Base-by-base conservation (phyloP, 768 basidiomycete species). In the Amanita pallidorosea region DNA sequence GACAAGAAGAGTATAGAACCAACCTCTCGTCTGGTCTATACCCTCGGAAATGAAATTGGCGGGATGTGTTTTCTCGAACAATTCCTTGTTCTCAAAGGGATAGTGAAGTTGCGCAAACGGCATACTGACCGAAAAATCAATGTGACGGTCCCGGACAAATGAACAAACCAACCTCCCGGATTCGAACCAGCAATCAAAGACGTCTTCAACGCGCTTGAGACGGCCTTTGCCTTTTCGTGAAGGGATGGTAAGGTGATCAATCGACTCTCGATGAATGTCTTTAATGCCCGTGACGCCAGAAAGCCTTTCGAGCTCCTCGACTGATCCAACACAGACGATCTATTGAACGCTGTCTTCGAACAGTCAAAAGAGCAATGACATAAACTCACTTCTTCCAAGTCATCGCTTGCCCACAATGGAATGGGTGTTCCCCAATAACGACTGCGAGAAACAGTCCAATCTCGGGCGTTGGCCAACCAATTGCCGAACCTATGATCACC, bases 161-260 rank as follows among this genome's bases (percentile, higher is more conserved):
- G 42, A 23, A 22, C 15, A 44, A 33, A 58, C 79, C 54, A 56
- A 92, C 92, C 88, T 92, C 70, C 96, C 96, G 4, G 95, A 98
- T 69, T 99, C 96, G 62, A 99, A 99, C 96, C 96, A 99, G 61
- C 96, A 99, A 63, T 99, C 96, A 62, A 99, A 98, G 34, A 99
- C 92, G 65, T 98, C 96, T 53, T 96, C 90, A n/a, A 97, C 76
- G 45, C 96, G 83, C 66, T 77, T 88, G 20, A 99, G 69, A 9
- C 67, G 66, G 13, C 95, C 95, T 59, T 90, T 94, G 47, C 94
- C 95, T 63, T 79, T 68, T 62, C 83, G 72, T 17, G 93, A 96
- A 8, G 95, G 96, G 60, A 98, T 97, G 45, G 90, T 94, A 69
- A 99, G 88, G 62, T 90, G 81, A 63, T 98, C 94, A 60, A 99